Percentiles rank a stretch among this genome's conserved stretches.
phyloP scores from a whole-genome alignment of 768 basidiomycete genomes.

The Pulveroboletus sp. region DNA sequence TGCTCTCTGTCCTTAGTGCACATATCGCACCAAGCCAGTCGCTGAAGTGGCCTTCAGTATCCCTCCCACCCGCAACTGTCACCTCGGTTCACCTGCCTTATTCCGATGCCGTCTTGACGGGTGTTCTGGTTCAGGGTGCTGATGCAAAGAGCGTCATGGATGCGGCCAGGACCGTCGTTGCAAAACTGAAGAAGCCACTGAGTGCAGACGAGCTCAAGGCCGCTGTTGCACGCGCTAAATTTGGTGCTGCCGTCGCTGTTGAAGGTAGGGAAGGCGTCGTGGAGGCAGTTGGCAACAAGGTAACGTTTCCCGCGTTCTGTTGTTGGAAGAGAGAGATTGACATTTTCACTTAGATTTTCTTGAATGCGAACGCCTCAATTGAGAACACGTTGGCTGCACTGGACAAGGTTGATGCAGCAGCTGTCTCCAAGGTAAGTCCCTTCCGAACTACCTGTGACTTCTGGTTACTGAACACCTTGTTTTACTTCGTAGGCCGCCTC shows the following conservation, averaged over 20 bases:
- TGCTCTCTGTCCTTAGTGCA: constrained; percentile 73
- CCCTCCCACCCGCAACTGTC: constrained; percentile 60
- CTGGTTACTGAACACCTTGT: neutral
- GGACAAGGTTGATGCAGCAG: constrained; percentile 61
- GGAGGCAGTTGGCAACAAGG: constrained; percentile 59
- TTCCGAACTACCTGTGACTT: neutral
- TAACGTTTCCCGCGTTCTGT: constrained; percentile 23
- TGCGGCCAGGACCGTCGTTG: constrained; percentile 64
- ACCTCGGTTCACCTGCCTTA: constrained; percentile 80
- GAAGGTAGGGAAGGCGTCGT: constrained; percentile 71
- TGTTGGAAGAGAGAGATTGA: neutral
- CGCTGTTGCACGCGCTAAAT: constrained; percentile 87
- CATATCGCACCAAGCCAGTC: constrained; percentile 75
- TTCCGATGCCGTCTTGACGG: constrained; percentile 87
- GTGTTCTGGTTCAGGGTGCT: constrained; percentile 70
- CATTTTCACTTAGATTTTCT: constrained; percentile 48
- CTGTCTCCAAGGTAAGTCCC: constrained; percentile 61
- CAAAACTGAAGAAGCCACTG: constrained; percentile 55
- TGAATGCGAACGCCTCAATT: constrained; percentile 49
- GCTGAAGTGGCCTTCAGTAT: constrained; percentile 77
- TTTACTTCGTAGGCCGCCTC: constrained; percentile 44
- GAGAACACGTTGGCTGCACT: constrained; percentile 62
- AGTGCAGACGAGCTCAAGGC: constrained; percentile 68
- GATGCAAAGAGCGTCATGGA: constrained; percentile 60
- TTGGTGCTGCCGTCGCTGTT: constrained; percentile 61